Conservation (phyloP, 257 asterid genomes). For the Jacaranda mimosifolia region DNA sequence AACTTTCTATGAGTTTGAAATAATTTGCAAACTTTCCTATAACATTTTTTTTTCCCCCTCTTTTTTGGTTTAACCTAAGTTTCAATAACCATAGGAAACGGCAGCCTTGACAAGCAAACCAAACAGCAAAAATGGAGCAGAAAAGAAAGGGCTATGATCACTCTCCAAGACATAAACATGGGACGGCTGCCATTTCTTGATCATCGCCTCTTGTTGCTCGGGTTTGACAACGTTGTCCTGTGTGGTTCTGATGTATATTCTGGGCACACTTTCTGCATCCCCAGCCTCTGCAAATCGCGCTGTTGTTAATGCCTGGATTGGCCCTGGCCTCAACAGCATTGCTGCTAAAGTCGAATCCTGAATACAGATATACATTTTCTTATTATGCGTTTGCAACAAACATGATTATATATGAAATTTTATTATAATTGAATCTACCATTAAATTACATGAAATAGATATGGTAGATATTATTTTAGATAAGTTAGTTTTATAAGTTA, state of each 20-base stretch:
- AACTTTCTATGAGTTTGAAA: background rate
- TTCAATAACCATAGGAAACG: slow-evolving; percentile 39
- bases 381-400: background rate
- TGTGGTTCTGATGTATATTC: slow-evolving; percentile 66
- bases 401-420: too few relatives aligned
- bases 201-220: slow-evolving; percentile 81
- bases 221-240: slow-evolving; percentile 57
- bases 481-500: too few relatives aligned
- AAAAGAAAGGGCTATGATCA: slow-evolving; percentile 92
- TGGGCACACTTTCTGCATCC: slow-evolving; percentile 53
- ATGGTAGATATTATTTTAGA: too few relatives aligned
- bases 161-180: slow-evolving; percentile 67
- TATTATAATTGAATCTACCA: too few relatives aligned
- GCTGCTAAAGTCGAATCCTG: slow-evolving; percentile 74
- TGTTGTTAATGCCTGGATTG: slow-evolving; percentile 58
- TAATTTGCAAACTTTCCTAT: background rate
- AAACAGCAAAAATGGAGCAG: slow-evolving; percentile 69
- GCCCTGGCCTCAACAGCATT: slow-evolving; percentile 81
- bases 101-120: slow-evolving; percentile 70
- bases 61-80: background rate
- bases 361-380: background rate
- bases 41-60: background rate
- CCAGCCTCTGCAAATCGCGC: slow-evolving; percentile 48
- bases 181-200: slow-evolving; percentile 75
- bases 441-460: too few relatives aligned